Base-by-base conservation (phyloP, 2,329 filamentous ascomycete genomes). In the Ophidiomyces ophidiicola region DNA sequence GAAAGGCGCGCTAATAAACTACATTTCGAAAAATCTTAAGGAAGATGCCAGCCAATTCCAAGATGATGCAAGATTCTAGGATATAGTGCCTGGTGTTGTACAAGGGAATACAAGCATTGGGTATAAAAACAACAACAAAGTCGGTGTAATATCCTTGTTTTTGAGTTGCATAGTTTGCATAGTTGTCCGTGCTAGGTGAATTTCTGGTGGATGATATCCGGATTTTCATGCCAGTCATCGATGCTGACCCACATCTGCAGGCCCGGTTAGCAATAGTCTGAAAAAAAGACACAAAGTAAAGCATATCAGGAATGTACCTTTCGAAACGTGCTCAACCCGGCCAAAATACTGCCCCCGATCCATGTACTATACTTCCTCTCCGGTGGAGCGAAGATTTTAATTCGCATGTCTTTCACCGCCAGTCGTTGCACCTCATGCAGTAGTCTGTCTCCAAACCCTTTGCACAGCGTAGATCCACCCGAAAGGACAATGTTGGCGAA, bases 201-300 rank as follows among this genome's bases (percentile, higher is more conserved):
- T 65, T 94, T 96, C 56, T 85, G 90, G 65, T 96, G 88, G 58
- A 98, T 96, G 54, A 98, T 90, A 57, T 98, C 88, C 12, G 90
- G 90, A 59, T 98, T 94, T 72, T 98, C 90, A 61, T 98, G 90
- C 90, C 90, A 98, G 69, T 98, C 90, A 58, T 96, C 90, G 58
- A 94, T 88, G 64, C 86, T 94, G 56, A 98, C 90, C 86, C 90
- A 96, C 90, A 98, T 98, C 88, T 94, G 59, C 42, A 49, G 41
- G 39, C 44, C 23, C 32, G 28, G 36, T 40, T 36, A 38, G 19
- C 33, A 38, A 36, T 23, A 4, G 12, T 12, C 12, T n/a, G 17
- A 19, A 7, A 34, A 19, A 12, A 32, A 5, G 5, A 17, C 25
- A 8, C 23, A 33, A 10, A 24, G 11, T 14, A 12, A 26, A 24